These are phyloP conservation scores for Ophiocordyceps camponoti-rufipedis DNA, from an alignment of 2,329 filamentous ascomycete species.

Conservation along the genomic window DNA sequence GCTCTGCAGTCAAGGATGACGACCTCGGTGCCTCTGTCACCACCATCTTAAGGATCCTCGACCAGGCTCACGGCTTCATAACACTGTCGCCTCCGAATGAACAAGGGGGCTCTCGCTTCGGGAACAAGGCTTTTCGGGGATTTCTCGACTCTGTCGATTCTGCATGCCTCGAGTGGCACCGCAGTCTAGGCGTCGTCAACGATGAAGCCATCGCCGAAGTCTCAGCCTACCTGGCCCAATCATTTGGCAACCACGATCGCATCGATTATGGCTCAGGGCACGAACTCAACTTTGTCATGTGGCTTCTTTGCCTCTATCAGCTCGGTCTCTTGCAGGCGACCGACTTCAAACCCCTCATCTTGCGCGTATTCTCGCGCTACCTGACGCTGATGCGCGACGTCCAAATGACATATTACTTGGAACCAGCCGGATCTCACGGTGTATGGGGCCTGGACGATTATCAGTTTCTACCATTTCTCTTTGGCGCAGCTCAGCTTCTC, in stretches of 20 bases:
- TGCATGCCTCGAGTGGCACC: slow-evolving; percentile 43
- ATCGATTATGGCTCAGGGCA: slow-evolving; percentile 97
- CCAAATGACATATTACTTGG: slow-evolving; percentile 87
- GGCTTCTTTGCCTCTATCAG: slow-evolving; percentile 86
- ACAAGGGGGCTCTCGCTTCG: slow-evolving; percentile 77
- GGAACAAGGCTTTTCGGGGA: slow-evolving; percentile 76
- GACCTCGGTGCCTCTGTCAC: slow-evolving; percentile 41
- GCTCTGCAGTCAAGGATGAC: slow-evolving; percentile 39
- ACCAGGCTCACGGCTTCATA: slow-evolving; percentile 49
- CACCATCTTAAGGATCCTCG: slow-evolving; percentile 51
- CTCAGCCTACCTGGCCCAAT: slow-evolving; percentile 62
- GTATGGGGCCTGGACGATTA: slow-evolving; percentile 98
- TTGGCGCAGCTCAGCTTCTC: slow-evolving; percentile 78
- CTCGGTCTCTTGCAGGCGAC: slow-evolving; percentile 41
- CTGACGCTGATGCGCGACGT: slow-evolving; percentile 72
- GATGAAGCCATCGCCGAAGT: slow-evolving; percentile 46
- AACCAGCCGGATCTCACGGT: slow-evolving; percentile 89
- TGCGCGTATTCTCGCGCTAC: slow-evolving; percentile 68
- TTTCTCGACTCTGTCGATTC: slow-evolving; percentile 55
- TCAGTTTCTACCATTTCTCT: slow-evolving; percentile 89
- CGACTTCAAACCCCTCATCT: slow-evolving; percentile 58
- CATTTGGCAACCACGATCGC: slow-evolving; percentile 68
- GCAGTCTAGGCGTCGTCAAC: slow-evolving; percentile 32
- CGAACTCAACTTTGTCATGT: slow-evolving; percentile 92
- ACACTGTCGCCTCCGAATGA: slow-evolving; percentile 61